Conservation (phyloP, 306 rosid genomes). For the Carpinus viminea region DNA sequence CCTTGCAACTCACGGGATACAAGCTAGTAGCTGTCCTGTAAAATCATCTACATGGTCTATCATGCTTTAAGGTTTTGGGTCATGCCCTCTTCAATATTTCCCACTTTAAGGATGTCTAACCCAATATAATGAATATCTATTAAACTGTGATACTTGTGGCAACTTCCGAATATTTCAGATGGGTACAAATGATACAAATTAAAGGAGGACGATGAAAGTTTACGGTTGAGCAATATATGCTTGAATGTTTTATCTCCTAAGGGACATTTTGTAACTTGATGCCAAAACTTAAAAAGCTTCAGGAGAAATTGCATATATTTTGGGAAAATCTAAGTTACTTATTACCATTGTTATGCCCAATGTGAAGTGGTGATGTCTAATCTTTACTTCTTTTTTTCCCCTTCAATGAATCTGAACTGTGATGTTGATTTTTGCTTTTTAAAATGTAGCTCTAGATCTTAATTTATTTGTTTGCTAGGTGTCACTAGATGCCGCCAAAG, state of each 20-base stretch:
- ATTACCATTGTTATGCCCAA: not conserved
- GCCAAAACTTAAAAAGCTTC: not conserved
- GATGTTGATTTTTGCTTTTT: slow-evolving; percentile 3
- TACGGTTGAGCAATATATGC: not conserved
- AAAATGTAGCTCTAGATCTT: slow-evolving; percentile 12
- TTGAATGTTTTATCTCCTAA: not conserved
- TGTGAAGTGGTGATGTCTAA: not conserved
- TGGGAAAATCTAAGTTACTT: not conserved
- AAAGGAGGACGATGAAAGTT: not conserved
- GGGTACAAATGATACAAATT: not conserved
- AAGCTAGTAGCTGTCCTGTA: not conserved
- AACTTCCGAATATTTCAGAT: not conserved
- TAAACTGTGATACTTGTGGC: not conserved
- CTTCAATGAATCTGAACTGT: not conserved
- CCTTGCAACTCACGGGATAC: not conserved
- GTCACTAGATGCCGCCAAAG: slow-evolving; percentile 90
- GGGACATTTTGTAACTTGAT: not conserved
- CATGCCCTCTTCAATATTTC: not conserved
- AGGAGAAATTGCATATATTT: not conserved
- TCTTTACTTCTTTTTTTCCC: not conserved
- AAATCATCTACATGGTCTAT: not conserved
- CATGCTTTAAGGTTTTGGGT: not conserved
- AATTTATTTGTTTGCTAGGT: slow-evolving; percentile 49
- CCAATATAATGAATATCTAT: not conserved
- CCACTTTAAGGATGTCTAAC: not conserved